These are phyloP conservation scores for Botrytis tulipae DNA, from an alignment of 2,329 filamentous ascomycete genomes.

Conservation along the genomic window DNA sequence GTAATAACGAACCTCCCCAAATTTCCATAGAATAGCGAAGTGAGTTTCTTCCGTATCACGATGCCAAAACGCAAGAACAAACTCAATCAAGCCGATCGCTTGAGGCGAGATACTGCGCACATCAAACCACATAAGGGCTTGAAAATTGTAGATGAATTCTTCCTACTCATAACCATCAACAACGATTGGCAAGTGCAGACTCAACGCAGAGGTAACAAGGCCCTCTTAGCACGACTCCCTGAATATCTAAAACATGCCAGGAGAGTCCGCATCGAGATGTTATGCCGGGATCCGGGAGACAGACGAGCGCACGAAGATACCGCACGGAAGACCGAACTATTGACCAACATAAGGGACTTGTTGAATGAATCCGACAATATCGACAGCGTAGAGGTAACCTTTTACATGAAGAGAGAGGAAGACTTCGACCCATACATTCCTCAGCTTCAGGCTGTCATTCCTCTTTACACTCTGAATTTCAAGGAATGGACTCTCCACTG, in stretches of 20 bases:
- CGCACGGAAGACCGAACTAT: not conserved
- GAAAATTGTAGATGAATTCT: not conserved
- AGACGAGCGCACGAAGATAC: not conserved
- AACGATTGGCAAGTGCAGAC: not conserved
- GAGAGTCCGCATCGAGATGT: not conserved
- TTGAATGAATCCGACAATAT: not conserved
- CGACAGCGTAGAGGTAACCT: not conserved
- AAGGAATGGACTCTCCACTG: not conserved
- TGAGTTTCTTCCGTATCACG: not conserved
- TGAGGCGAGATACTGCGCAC: not conserved
- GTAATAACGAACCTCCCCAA: not conserved
- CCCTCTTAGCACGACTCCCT: not conserved
- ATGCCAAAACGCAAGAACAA: not conserved
- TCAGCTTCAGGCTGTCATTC: not conserved
- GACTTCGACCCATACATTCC: not conserved
- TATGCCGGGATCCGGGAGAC: not conserved
- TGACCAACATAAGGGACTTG: not conserved
- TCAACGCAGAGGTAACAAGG: not conserved
- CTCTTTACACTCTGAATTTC: not conserved
- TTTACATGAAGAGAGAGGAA: not conserved
- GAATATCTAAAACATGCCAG: not conserved
- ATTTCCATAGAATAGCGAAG: not conserved
- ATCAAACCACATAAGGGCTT: not conserved
- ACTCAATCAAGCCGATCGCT: not conserved
- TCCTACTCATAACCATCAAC: not conserved